phyloP scores from a whole-genome alignment of 495 filamentous ascomycete genomes.

The Hypoxylon rickii region DNA sequence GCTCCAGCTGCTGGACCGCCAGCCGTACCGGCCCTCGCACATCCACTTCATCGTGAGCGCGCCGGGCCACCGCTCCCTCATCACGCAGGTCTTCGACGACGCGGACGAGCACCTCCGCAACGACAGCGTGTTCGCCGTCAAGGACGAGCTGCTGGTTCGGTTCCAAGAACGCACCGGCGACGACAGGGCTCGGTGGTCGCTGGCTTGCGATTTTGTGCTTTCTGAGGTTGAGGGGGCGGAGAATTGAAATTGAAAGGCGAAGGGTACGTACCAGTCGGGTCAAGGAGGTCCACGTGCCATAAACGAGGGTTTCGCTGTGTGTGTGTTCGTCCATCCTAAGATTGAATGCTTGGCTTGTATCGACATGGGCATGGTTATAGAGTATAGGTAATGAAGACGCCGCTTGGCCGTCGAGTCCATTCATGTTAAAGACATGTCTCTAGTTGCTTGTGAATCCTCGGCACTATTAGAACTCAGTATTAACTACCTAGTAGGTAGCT shows the following conservation, averaged over 20 bases:
- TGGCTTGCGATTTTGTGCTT: conserved; percentile 61
- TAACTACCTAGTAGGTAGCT: too few relatives aligned
- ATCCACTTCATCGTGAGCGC: conserved; percentile 71
- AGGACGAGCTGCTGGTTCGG: conserved; percentile 71
- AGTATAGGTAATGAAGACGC: too few relatives aligned
- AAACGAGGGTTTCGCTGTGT: too few relatives aligned
- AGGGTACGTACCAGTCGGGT: not conserved
- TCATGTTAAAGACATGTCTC: too few relatives aligned
- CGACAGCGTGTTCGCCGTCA: conserved; percentile 78
- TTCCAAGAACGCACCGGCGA: conserved; percentile 65
- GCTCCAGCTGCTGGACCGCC: conserved; percentile 64
- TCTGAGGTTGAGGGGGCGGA: conserved; percentile 26
- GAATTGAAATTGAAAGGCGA: not conserved
- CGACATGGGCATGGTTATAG: too few relatives aligned
- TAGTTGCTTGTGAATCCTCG: too few relatives aligned
- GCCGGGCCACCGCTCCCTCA: conserved; percentile 54
- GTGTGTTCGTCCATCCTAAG: too few relatives aligned
- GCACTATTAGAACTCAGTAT: too few relatives aligned
- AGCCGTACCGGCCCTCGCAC: conserved; percentile 74
- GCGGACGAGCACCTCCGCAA: conserved; percentile 64
- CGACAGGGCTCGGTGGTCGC: conserved; percentile 61
- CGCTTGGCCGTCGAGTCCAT: too few relatives aligned
- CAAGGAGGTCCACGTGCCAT: too few relatives aligned
- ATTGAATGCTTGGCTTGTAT: too few relatives aligned
- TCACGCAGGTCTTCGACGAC: conserved; percentile 75